Evolutionary conservation across 495 filamentous ascomycete genomes (phyloP), one percentile per base, ranked within the genome.

Genomic region (Aspergillus saccharolyticus): DNA sequence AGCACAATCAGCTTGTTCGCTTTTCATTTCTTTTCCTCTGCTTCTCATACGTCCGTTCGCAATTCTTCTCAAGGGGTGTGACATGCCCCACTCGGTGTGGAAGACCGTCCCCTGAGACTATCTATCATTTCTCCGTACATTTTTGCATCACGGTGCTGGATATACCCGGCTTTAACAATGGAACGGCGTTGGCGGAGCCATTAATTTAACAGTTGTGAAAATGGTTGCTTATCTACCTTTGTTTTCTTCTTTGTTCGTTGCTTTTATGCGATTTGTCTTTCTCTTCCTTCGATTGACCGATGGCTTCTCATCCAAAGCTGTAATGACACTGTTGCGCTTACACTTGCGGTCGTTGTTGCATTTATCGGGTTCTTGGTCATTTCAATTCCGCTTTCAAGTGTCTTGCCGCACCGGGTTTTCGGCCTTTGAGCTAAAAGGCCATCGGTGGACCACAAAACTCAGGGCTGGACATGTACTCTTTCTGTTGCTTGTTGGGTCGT

Each of bases 111-210:
- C 56, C 63, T 51, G 56, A 58, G 33, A 56, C 54, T 56, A 58
- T 53, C 50, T 66, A 45, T 57, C 63, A 56, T 74, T 39, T 74
- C 69, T 74, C 70, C 66, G 71, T 78, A 75, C 70, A 73, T 75
- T 74, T 66, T 76, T 78, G 75, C 75, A 78, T 78, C 64, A 74
- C 67, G 75, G 75, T 78, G 75, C 75, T 77, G 75, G 75, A 78
- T 78, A 78, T 78, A 78, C 75, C 75, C 74, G 75, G 74, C 72
- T 78, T 76, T 68, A 70, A 75, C 64, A 65, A 68, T 73, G 57
- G 74, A 73, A 75, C 60, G 74, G 75, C 74, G 73, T 77, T 78
- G 53, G 69, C 62, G 69, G 63, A 58, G 61, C 66, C 61, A 67
- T 69, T 44, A 56, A 52, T 47, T 54, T 39, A 39, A 9, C 33